These are phyloP conservation scores for Rhizopus delemar DNA, from an alignment of 371 early-diverging fungal genomes.

Conservation along the genomic window DNA sequence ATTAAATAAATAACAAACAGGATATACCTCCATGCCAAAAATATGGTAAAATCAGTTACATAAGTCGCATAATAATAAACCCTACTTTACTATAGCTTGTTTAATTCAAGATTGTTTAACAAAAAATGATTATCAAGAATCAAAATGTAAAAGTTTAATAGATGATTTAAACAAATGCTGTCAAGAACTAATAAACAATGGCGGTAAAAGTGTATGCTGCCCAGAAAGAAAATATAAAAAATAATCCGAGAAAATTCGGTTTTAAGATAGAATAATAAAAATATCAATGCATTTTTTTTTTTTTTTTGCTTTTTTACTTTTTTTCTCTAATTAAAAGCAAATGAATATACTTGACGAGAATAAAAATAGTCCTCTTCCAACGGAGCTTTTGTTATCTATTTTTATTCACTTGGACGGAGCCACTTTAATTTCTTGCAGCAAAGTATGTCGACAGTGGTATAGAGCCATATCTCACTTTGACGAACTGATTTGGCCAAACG, in stretches of 20 bases:
- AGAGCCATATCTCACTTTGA: slow-evolving; percentile 39
- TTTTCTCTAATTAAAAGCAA: slow-evolving; percentile 10
- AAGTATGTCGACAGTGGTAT: slow-evolving; percentile 43
- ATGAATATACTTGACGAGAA: not conserved
- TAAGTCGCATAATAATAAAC: not conserved
- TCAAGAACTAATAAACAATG: slow-evolving; percentile 52
- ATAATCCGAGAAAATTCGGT: not conserved
- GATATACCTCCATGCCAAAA: slow-evolving; percentile 35
- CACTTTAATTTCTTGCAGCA: slow-evolving; percentile 26
- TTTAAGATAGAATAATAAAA: slow-evolving; percentile 3
- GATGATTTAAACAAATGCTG: slow-evolving; percentile 65
- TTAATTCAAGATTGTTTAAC: slow-evolving; percentile 70
- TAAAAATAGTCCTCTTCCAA: slow-evolving; percentile 24
- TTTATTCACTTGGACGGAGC: slow-evolving; percentile 42
- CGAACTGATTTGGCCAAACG: slow-evolving; percentile 39
- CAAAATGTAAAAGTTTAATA: slow-evolving; percentile 58
- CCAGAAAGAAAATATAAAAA: slow-evolving; percentile 55
- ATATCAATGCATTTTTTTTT: slow-evolving; percentile 8
- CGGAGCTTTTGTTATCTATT: slow-evolving; percentile 42
- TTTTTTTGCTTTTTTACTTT: slow-evolving; percentile 10
- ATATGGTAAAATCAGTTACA: slow-evolving; percentile 26
- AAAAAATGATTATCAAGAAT: slow-evolving; percentile 69
- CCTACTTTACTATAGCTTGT: slow-evolving; percentile 51
- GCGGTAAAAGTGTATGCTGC: slow-evolving; percentile 67
- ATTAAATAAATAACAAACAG: not conserved